These are phyloP conservation scores for Bombardia bombarda DNA, from an alignment of 495 filamentous ascomycete genomes.

Conservation along the genomic window DNA sequence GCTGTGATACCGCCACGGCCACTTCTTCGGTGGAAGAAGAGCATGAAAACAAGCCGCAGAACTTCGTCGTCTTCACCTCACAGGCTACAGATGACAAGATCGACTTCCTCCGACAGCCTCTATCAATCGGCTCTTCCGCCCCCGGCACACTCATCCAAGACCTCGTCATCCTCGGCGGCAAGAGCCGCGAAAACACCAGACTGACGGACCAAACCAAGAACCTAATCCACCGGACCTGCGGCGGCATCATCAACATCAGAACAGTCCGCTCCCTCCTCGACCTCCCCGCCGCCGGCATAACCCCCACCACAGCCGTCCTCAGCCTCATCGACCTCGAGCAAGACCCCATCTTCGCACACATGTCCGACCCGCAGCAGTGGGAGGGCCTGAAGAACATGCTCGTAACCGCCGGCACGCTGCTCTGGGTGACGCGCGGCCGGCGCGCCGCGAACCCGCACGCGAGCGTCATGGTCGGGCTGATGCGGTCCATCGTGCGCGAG, in stretches of 20 bases:
- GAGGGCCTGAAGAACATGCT: not conserved
- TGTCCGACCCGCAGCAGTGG: not conserved
- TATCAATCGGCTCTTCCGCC: not conserved
- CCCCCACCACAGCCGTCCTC: slow-evolving; percentile 17
- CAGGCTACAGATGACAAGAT: slow-evolving; percentile 37
- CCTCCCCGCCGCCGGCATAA: not conserved
- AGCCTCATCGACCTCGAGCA: slow-evolving; percentile 28
- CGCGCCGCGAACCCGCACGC: slow-evolving; percentile 4
- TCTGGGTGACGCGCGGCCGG: slow-evolving; percentile 33
- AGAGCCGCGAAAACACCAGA: not conserved
- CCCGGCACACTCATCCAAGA: not conserved
- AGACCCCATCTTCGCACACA: not conserved
- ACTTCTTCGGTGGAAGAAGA: too few species aligned
- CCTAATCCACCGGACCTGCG: not conserved
- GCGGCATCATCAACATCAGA: not conserved
- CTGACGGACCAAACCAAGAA: not conserved
- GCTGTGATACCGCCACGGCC: too few species aligned
- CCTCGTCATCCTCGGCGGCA: slow-evolving; percentile 13
- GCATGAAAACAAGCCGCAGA: too few species aligned
- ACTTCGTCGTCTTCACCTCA: slow-evolving; percentile 29
- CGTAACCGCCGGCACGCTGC: slow-evolving; percentile 15
- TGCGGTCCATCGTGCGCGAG: not conserved
- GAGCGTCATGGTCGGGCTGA: slow-evolving; percentile 10
- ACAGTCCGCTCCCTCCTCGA: not conserved
- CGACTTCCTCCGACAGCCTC: slow-evolving; percentile 4